Evolutionary conservation across 2,329 filamentous ascomycete species (phyloP).

Genomic region (Ophiostoma sp.): DNA sequence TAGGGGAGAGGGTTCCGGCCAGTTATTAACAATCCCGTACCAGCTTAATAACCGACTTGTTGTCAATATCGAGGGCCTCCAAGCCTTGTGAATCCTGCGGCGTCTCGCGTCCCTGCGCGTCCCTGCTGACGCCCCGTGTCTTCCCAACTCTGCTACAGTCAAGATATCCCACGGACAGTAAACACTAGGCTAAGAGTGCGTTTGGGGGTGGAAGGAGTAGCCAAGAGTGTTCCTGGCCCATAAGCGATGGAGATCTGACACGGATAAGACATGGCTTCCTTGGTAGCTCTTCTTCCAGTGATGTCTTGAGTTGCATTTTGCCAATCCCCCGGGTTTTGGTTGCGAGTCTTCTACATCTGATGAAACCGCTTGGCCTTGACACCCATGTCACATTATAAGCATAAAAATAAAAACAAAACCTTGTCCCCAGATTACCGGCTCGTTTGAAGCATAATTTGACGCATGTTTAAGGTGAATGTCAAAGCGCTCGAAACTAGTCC

Average conservation of each 20-base stretch:
- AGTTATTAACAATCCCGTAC: no score
- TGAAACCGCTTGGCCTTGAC: background rate
- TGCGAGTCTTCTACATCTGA: background rate
- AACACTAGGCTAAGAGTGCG: background rate
- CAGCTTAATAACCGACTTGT: no score
- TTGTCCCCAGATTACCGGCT: no score
- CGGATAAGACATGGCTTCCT: constrained; percentile 1
- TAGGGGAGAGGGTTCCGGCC: no score
- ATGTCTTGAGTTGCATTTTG: background rate
- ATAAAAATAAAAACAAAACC: background rate
- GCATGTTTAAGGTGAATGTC: no score
- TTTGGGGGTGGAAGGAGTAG: background rate
- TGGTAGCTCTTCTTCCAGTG: background rate
- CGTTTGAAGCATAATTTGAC: no score
- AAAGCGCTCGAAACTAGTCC: no score
- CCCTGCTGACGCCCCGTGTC: background rate
- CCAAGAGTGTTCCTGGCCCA: background rate
- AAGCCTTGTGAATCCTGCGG: background rate
- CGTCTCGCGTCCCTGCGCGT: background rate
- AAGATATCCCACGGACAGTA: background rate
- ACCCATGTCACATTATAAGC: background rate
- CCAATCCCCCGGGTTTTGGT: background rate
- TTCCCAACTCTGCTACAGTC: background rate
- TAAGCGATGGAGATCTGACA: background rate
- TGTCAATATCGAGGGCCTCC: background rate